Base-by-base conservation (phyloP, 495 filamentous ascomycete species). In the Xylaria curta region DNA sequence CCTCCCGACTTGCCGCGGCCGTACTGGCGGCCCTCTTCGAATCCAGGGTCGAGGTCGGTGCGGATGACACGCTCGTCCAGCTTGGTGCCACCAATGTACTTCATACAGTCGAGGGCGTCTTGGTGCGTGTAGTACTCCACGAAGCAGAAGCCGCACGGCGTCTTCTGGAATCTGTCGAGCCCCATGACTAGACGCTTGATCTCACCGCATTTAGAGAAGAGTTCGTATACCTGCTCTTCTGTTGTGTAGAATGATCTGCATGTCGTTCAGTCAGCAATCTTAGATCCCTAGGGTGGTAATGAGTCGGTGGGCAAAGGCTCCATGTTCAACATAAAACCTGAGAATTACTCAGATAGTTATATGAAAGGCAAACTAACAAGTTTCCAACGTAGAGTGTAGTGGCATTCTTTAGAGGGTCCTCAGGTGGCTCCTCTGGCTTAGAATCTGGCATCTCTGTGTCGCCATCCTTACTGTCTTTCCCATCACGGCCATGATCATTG, bases 161-260 rank as follows among this genome's bases (percentile, higher is more conserved):
- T 99, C 83, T 99, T 99, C 82, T 91, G 92, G 85, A 94, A 96
- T 21, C 96, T 91, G 78, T 99, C 97, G 28, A 99, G 88, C 54
- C 96, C 96, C 96, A 99, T 99, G n/a, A 99, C 91, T 31, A 99
- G 87, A 46, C 96, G 91, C 82, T 98, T 98, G 79, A 99, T 95
- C 84, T 98, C 95, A 70, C 96, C 96, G 79, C 94, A 97, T 88
- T 98, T 98, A 17, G 93, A 87, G 80, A 98, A 98, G 13, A 98
- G 91, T 80, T 97, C 97, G 78, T 98, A 95, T 68, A 99, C 97
- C 79, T 99, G 96, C 84, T 99, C 96, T 80, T 99, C 96, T 56
- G 96, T 99, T 13, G 96, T 99, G 86, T 97, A 99, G 83, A 99
- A 99, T n/a, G 96, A 99, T 71, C 95, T 98, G 72, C 10, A 19